Evolutionary conservation across 1,284 basidiomycete species (phyloP).

Genomic region (Naganishia sp.): DNA sequence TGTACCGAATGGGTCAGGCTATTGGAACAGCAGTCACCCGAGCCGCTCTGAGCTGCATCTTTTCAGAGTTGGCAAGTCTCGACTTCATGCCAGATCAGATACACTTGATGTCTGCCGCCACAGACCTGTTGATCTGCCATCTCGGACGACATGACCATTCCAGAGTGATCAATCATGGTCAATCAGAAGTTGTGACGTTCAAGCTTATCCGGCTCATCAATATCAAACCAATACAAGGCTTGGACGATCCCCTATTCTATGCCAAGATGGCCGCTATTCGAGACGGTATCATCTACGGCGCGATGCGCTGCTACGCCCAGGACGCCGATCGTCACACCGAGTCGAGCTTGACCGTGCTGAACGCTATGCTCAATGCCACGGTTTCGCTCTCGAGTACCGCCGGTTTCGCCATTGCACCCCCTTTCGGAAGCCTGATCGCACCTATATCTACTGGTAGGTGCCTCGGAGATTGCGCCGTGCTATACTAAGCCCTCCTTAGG

Average conservation of each 20-base stretch:
- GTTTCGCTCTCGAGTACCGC: slow-evolving; percentile 19
- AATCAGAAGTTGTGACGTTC: slow-evolving; percentile 19
- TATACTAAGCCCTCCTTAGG: not conserved
- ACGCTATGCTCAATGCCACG: slow-evolving; percentile 22
- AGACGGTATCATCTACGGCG: slow-evolving; percentile 22
- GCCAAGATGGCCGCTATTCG: slow-evolving; percentile 16
- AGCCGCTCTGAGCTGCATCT: slow-evolving; percentile 22
- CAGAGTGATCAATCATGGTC: slow-evolving; percentile 18
- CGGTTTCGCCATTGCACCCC: slow-evolving; percentile 16
- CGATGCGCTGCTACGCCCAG: slow-evolving; percentile 22
- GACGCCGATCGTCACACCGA: slow-evolving; percentile 22
- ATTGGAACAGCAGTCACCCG: slow-evolving; percentile 13
- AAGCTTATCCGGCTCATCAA: slow-evolving; percentile 26
- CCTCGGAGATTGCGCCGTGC: not conserved
- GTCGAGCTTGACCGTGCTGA: not conserved
- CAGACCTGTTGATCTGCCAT: slow-evolving; percentile 21
- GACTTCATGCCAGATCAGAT: slow-evolving; percentile 26
- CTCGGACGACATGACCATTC: slow-evolving; percentile 21
- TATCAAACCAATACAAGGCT: slow-evolving; percentile 24
- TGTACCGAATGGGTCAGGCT: slow-evolving; percentile 27
- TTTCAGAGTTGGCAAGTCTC: slow-evolving; percentile 22
- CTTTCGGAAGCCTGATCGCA: slow-evolving; percentile 14
- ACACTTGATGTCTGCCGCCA: slow-evolving; percentile 15
- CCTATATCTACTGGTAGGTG: slow-evolving; percentile 14
- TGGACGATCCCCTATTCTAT: slow-evolving; percentile 17